These are phyloP conservation scores for Vigna nakashimae DNA, from an alignment of 306 rosid genomes.

Conservation along the genomic window DNA sequence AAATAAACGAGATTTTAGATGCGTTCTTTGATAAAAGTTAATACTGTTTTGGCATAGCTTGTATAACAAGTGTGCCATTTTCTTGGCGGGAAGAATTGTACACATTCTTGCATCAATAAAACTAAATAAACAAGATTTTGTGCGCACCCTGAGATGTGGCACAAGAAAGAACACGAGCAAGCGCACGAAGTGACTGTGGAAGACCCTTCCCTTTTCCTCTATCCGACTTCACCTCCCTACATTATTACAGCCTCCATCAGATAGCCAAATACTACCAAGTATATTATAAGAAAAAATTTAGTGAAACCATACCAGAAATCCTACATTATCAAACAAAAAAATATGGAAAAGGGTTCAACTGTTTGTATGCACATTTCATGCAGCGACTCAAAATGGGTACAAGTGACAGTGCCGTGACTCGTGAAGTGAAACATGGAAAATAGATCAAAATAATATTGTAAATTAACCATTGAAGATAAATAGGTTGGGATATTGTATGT, in stretches of 20 bases:
- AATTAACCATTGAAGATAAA: neutral
- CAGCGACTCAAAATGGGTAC: neutral
- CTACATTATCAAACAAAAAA: constrained; percentile 4
- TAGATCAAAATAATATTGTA: constrained; percentile 24
- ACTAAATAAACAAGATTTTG: neutral
- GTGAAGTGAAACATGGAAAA: neutral
- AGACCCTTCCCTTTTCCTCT: constrained; percentile 75
- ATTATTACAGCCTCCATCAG: constrained; percentile 50
- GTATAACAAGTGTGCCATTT: constrained; percentile 13
- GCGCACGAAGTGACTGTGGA: constrained; percentile 81
- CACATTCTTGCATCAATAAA: neutral
- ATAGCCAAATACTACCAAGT: constrained; percentile 47
- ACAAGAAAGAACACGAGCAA: constrained; percentile 75
- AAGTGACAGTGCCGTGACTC: neutral
- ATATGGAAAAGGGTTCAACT: constrained; percentile 5
- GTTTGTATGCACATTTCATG: constrained; percentile 27
- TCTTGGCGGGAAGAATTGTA: neutral
- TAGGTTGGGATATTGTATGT: constrained; percentile 12
- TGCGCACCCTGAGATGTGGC: constrained; percentile 55
- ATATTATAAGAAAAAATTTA: constrained; percentile 37
- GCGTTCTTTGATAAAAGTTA: constrained; percentile 5
- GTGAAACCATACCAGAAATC: constrained; percentile 40
- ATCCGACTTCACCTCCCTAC: constrained; percentile 69
- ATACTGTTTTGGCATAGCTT: constrained; percentile 23
- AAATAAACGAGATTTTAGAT: neutral